Base-by-base conservation (phyloP, 2,329 filamentous ascomycete genomes). In the Aspergillus persii region DNA sequence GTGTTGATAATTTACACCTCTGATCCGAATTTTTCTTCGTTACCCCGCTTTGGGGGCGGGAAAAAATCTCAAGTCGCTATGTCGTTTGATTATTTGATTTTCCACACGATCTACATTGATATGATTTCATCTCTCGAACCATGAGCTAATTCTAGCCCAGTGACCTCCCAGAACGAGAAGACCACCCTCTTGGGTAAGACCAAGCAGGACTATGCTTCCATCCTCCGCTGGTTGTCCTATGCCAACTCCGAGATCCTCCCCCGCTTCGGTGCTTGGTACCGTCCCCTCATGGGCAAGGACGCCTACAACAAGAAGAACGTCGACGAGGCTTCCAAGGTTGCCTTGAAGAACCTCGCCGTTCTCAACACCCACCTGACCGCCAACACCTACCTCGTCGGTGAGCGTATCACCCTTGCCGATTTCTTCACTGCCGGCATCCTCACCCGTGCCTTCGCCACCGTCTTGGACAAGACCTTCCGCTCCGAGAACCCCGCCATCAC, bases 141-240 rank as follows among this genome's bases (percentile, higher is more conserved):
- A 50, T 29, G 62, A 39, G 53, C 71, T 73, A 67, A 74, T 67
- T 68, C 11, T 61, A 53, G 52, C 53, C 56, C 61, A 98, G 95
- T 99, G 78, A 92, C 95, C 74, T 98, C 95, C 71, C 95, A 99
- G 84, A 99, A 99, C 80, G 95, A 98, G 89, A 98, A 98, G 90
- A 99, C 95, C 73, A 96, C 92, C 70, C 92, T 99, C 68, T 88
- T 99, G 72, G 95, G 95, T 77, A 98, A 98, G 89, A 99, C 93
- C 83, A 99, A 99, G 90, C 94, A 99, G 85, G 95, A 99, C 88
- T 94, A 98, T 81, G 95, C 95, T 72, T 93, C 93, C 70, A 99
- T 99, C 80, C 85, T 99, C 77, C 91, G 90, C 81, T 99, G 95
- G 95, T 88, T 97, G 89, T 98, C 94, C 68, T 98, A 89, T 82